phyloP scores from a whole-genome alignment of 106 monocot species.

The Acanthochlamys bracteata region DNA sequence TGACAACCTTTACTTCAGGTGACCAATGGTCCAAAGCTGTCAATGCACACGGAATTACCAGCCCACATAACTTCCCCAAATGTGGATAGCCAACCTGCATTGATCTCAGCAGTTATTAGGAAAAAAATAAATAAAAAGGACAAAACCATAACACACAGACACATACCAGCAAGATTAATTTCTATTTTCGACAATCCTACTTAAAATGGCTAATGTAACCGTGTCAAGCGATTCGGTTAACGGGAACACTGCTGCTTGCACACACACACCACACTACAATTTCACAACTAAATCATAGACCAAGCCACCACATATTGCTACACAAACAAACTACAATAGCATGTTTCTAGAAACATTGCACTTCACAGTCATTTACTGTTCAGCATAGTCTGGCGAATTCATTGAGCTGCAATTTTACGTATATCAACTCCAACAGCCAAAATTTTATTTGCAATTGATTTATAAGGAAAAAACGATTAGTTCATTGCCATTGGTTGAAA shows the following conservation, averaged over 20 bases:
- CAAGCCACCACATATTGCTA: too few species aligned
- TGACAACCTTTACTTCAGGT: slow-evolving; percentile 88
- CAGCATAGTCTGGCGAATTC: too few species aligned
- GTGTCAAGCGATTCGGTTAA: background rate
- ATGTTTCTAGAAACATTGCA: too few species aligned
- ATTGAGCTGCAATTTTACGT: too few species aligned
- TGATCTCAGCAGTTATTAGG: slow-evolving; percentile 1
- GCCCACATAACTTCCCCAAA: slow-evolving; percentile 56
- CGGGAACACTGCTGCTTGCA: background rate
- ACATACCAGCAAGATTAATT: background rate
- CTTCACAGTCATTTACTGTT: too few species aligned
- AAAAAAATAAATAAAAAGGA: background rate
- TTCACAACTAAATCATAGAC: too few species aligned
- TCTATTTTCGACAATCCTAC: background rate
- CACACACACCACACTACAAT: too few species aligned
- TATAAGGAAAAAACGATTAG: background rate
- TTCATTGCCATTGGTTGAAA: background rate
- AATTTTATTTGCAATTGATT: too few species aligned
- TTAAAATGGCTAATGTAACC: background rate
- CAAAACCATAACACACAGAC: background rate
- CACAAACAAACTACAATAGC: too few species aligned
- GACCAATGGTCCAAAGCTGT: slow-evolving; percentile 98
- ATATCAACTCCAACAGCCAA: too few species aligned
- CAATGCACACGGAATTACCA: slow-evolving; percentile 89
- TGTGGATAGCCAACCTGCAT: slow-evolving; percentile 60